These are phyloP conservation scores for Neurospora cerealis DNA, from an alignment of 495 filamentous ascomycete species.

Conservation along the genomic window DNA sequence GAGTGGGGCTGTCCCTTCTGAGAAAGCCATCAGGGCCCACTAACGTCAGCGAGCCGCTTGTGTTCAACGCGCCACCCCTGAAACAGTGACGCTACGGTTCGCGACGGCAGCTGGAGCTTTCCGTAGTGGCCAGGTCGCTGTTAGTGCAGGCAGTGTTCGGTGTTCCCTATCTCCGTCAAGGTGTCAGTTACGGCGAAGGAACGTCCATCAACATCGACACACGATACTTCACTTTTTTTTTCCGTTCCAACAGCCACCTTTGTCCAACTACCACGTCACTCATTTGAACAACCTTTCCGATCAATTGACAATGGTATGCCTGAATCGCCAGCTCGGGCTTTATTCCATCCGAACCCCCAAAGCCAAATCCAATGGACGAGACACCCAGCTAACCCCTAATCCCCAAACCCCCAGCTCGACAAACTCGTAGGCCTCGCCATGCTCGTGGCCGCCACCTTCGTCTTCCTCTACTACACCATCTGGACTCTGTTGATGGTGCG, in stretches of 20 bases:
- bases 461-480: slow-evolving; percentile 97
- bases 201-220: not conserved
- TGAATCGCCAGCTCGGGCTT: not conserved
- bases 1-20: not conserved
- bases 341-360: not conserved
- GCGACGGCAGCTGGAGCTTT: not conserved
- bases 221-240: not conserved
- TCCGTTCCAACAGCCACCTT: not conserved
- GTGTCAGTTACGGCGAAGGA: not conserved
- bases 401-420: slow-evolving; percentile 57
- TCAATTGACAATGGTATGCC: slow-evolving; percentile 28
- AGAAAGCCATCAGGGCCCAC: not conserved
- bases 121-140: not conserved
- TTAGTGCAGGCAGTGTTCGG: not conserved
- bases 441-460: slow-evolving; percentile 87
- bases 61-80: not conserved
- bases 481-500: slow-evolving; percentile 95
- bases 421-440: slow-evolving; percentile 93
- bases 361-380: not conserved
- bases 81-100: not conserved
- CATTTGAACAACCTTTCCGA: not conserved
- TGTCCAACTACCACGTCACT: slow-evolving; percentile 2
- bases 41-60: not conserved
- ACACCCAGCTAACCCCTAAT: slow-evolving; percentile 8
- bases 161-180: not conserved